Evolutionary conservation across 1,139 yeast species (phyloP).

Genomic region (Candida tetrigidarum): DNA sequence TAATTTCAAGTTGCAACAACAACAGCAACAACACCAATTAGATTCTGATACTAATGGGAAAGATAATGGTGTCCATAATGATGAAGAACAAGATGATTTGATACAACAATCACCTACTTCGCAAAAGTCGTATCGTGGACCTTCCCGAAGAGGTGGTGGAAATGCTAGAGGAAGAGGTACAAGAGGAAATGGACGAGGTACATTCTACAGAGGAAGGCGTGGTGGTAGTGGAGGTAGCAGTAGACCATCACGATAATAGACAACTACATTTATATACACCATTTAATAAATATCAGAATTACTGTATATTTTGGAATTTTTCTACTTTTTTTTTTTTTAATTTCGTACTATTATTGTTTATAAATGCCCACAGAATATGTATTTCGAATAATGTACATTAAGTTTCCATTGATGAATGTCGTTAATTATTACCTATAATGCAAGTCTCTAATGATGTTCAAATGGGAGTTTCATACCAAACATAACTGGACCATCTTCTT

Average conservation of each 20-base stretch:
- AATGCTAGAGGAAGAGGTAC: slow-evolving; percentile 16
- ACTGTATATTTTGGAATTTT: slow-evolving; percentile 4
- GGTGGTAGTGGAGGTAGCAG: slow-evolving; percentile 8
- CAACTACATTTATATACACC: no score
- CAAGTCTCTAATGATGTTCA: slow-evolving; percentile 32
- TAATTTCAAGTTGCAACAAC: slow-evolving; percentile 23
- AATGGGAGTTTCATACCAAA: slow-evolving; percentile 51
- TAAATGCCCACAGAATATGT: slow-evolving; percentile 3
- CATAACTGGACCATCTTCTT: slow-evolving; percentile 70
- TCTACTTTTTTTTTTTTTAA: background rate
- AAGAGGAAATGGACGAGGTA: slow-evolving; percentile 9
- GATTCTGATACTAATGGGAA: slow-evolving; percentile 1
- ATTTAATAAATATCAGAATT: background rate
- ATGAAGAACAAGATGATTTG: slow-evolving; percentile 11
- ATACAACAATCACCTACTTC: slow-evolving; percentile 11
- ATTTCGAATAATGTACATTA: slow-evolving; percentile 4
- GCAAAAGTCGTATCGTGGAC: slow-evolving; percentile 9
- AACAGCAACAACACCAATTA: no score
- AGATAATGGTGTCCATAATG: slow-evolving; percentile 9
- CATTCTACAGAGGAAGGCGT: slow-evolving; percentile 6
- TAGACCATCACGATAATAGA: slow-evolving; percentile 3
- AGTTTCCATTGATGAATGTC: background rate
- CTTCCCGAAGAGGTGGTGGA: slow-evolving; percentile 17
- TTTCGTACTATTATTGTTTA: no score
- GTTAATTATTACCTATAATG: background rate